Evolutionary conservation across 1,284 basidiomycete genomes (phyloP).

Genomic region (Puccinia coronata): DNA sequence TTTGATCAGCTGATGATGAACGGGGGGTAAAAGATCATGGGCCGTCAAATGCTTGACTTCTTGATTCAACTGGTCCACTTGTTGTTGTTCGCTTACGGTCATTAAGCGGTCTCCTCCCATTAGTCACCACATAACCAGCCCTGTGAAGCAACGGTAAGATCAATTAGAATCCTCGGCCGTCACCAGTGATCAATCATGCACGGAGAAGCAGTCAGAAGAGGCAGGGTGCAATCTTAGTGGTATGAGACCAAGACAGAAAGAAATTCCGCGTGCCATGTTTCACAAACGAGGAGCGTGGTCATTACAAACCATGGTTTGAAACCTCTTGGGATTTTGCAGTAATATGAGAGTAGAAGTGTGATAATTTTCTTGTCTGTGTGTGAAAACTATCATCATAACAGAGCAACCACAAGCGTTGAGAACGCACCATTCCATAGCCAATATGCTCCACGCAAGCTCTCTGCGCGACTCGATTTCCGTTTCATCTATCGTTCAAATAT

Average conservation of each 20-base stretch:
- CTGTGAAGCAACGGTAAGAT: slow-evolving; percentile 29
- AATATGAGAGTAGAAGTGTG: too few relatives aligned
- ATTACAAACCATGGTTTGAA: too few relatives aligned
- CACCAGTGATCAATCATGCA: too few relatives aligned
- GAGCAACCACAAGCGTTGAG: neutral
- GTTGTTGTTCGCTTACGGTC: slow-evolving; percentile 10
- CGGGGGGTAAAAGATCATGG: neutral
- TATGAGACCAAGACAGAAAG: too few relatives aligned
- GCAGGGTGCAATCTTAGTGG: too few relatives aligned
- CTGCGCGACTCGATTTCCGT: slow-evolving; percentile 41
- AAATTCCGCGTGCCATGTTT: too few relatives aligned
- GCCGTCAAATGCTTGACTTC: neutral
- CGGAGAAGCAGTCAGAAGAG: too few relatives aligned
- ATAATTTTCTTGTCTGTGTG: too few relatives aligned
- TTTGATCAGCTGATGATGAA: slow-evolving; percentile 13
- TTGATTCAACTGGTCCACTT: neutral
- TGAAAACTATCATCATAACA: too few relatives aligned
- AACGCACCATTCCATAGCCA: slow-evolving; percentile 40
- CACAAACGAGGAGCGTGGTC: too few relatives aligned
- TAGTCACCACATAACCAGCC: slow-evolving; percentile 19
- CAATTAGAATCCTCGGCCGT: neutral
- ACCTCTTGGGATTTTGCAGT: too few relatives aligned
- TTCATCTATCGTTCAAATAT: slow-evolving; percentile 6
- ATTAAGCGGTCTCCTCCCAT: neutral
- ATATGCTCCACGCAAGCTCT: slow-evolving; percentile 26